Conservation (phyloP, 2,329 filamentous ascomycete species). For the Fusarium xylarioides region DNA sequence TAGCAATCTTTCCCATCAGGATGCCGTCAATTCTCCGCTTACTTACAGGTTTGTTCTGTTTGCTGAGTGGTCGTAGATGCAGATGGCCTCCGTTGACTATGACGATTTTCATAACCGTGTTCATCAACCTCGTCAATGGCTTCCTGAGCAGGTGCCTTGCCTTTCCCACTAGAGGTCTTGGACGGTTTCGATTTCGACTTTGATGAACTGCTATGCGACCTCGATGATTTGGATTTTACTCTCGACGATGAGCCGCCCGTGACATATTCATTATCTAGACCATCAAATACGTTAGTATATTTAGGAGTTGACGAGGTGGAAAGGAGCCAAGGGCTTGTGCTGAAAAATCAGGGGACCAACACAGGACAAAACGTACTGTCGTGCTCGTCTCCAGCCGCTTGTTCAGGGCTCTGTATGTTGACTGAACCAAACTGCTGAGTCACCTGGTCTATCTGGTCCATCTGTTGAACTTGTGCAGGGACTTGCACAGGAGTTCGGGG, state of each 20-base stretch:
- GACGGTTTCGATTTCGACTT: constrained; percentile 33
- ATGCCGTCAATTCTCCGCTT: not conserved
- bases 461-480: not conserved
- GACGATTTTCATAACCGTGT: not conserved
- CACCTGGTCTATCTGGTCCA: constrained; percentile 33
- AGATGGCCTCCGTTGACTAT: not conserved
- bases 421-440: constrained; percentile 34
- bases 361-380: constrained; percentile 31
- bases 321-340: not conserved
- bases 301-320: not conserved
- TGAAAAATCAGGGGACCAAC: not conserved
- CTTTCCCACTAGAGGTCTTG: constrained; percentile 36
- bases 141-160: constrained; percentile 30
- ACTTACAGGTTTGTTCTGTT: constrained; percentile 7
- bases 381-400: constrained; percentile 22
- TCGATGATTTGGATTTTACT: constrained; percentile 22
- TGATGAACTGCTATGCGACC: constrained; percentile 24
- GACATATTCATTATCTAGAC: constrained; percentile 34
- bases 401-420: constrained; percentile 31
- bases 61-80: not conserved
- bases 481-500: constrained; percentile 35
- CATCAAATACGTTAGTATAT: constrained; percentile 12
- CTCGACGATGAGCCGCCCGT: constrained; percentile 23
- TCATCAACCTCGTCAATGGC: constrained; percentile 30
- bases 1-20: not conserved